Conservation (phyloP, 164 flowering plant genomes). For the Kalanchoe fedtschenkoi region DNA sequence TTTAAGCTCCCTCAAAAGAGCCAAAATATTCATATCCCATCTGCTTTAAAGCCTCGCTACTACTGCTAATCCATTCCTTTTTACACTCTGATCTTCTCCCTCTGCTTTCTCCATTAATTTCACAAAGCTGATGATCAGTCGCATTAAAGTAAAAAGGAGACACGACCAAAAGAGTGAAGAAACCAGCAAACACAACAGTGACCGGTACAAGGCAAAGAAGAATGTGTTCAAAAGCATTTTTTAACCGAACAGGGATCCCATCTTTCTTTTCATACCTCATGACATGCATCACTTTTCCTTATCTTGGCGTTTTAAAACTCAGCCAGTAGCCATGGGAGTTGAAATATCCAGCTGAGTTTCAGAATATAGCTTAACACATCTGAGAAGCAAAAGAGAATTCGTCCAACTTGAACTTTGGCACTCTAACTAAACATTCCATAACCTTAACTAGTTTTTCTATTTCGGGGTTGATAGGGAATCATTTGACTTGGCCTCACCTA, state of each 20-base stretch:
- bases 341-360: too few species aligned
- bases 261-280: neutral
- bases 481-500: neutral
- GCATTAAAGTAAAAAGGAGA: neutral
- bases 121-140: neutral
- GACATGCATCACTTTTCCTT: slow-evolving; percentile 4
- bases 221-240: neutral
- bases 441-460: too few species aligned
- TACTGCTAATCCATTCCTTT: slow-evolving; percentile 3
- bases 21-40: slow-evolving; percentile 1
- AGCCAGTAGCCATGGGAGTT: too few species aligned
- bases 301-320: neutral
- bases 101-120: slow-evolving; percentile 4
- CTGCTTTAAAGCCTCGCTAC: neutral
- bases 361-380: too few species aligned
- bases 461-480: too few species aligned
- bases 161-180: neutral
- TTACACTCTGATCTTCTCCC: slow-evolving; percentile 1
- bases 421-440: too few species aligned
- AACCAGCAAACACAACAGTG: neutral
- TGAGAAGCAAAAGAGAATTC: too few species aligned
- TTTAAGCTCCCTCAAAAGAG: slow-evolving; percentile 2
- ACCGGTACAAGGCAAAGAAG: neutral
- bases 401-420: too few species aligned
- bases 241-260: neutral